Evolutionary conservation across 371 early-diverging fungal genomes (phyloP).

Genomic region (Lichtheimia ramosa): DNA sequence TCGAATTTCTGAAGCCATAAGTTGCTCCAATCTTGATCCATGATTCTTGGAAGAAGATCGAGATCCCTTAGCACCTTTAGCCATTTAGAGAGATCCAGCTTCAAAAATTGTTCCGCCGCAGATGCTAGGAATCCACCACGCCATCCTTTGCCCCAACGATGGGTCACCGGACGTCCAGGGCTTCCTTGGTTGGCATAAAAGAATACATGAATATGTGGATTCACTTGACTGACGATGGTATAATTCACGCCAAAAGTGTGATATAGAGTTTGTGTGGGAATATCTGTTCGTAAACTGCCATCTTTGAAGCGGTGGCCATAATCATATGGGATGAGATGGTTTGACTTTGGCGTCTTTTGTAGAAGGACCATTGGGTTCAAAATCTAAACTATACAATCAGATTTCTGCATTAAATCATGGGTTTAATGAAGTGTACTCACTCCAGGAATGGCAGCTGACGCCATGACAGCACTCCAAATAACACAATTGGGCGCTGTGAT

Average conservation of each 20-base stretch:
- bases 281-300: slow-evolving; percentile 86
- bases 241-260: slow-evolving; percentile 86
- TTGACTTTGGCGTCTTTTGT: slow-evolving; percentile 68
- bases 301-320: slow-evolving; percentile 84
- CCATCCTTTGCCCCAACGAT: slow-evolving; percentile 61
- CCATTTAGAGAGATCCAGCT: slow-evolving; percentile 88
- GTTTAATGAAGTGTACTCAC: slow-evolving; percentile 19
- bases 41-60: slow-evolving; percentile 71
- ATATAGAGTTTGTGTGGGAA: slow-evolving; percentile 74
- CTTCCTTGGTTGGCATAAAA: slow-evolving; percentile 79
- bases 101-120: slow-evolving; percentile 74
- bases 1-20: slow-evolving; percentile 89
- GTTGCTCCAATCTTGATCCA: slow-evolving; percentile 79
- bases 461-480: slow-evolving; percentile 77
- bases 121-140: slow-evolving; percentile 89
- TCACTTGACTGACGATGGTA: slow-evolving; percentile 88
- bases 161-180: slow-evolving; percentile 70
- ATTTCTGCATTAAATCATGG: no score
- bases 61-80: slow-evolving; percentile 78
- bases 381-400: slow-evolving; percentile 35
- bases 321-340: slow-evolving; percentile 70
- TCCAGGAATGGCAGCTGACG: slow-evolving; percentile 54
- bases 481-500: slow-evolving; percentile 88
- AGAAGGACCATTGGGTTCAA: slow-evolving; percentile 81
- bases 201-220: slow-evolving; percentile 88